Evolutionary conservation across 495 filamentous ascomycete species (phyloP), one percentile per base, ranked within the genome.

Genomic region (Aspergillus panamensis): DNA sequence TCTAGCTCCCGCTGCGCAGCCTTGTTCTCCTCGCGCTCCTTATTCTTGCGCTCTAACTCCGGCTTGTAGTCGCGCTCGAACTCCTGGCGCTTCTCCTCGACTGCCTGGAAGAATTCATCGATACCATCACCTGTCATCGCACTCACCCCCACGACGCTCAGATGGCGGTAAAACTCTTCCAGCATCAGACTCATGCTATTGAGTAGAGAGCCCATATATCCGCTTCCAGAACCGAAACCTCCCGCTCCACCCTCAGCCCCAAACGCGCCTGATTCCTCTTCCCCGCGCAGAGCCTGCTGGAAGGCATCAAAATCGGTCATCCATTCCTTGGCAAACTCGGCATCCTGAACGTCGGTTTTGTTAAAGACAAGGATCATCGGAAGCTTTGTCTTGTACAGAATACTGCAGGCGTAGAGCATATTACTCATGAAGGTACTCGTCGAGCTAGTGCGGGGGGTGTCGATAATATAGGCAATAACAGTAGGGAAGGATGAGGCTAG

Each of bases 351-450:
- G 68, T 98, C 94, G 0, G 92, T 96, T 77, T 98, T 98, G 75
- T 98, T 98, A 78, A 97, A 97, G 3, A 97, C 94, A 14, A 98
- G 71, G 20, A 98, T 94, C 93, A 98, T 97, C 3, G 94, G 94
- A 7, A 98, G 79, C 67, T 94, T 95, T 8, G 92, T 97, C 77
- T 97, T 97, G 82, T 98, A 98, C 1, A 98, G 81, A 58, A 98
- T 98, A 66, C 86, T 91, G 81, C 94, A 97, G 3, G 94, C 94
- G 71, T 98, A 97, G 20, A 98, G 85, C 94, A 98, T 98, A 77
- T 98, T 98, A 70, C 87, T 91, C 95, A 98, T 97, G 72, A 98
- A 98, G 0, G 95, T 97, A 58, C 85, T 89, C 8, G 94, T 97
- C 43, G 91, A 93, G 49, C 87, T 87, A 14, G 91, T 92, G 29